Conservation (phyloP, 192 early-diverging fungal genomes). For the Glomus cerebriforme region DNA sequence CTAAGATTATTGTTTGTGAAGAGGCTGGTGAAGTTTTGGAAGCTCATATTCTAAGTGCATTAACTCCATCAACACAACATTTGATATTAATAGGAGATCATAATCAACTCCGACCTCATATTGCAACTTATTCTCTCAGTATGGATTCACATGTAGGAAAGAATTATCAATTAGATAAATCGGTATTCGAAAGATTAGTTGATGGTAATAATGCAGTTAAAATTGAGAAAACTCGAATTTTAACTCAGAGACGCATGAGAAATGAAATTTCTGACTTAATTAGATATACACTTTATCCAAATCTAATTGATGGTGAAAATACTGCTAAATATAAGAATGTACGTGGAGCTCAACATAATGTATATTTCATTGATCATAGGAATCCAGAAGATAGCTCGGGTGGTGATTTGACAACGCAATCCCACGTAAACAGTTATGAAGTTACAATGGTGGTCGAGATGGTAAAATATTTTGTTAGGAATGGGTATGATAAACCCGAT, state of each 20-base stretch:
- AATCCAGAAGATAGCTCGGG: constrained; percentile 42
- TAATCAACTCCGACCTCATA: constrained; percentile 26
- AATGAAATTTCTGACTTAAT: constrained; percentile 53
- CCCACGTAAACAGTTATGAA: constrained; percentile 50
- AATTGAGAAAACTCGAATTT: constrained; percentile 2
- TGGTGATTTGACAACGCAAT: constrained; percentile 47
- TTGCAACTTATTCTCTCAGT: constrained; percentile 10
- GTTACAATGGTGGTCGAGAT: constrained; percentile 52
- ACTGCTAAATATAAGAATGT: constrained; percentile 39
- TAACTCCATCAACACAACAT: constrained; percentile 52
- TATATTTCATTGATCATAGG: constrained; percentile 54
- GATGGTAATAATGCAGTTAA: constrained; percentile 11
- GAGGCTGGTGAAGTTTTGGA: constrained; percentile 63
- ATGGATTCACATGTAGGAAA: constrained; percentile 42
- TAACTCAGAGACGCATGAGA: constrained; percentile 54
- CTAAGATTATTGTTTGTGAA: constrained; percentile 57
- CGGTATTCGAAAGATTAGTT: constrained; percentile 51
- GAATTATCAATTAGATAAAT: constrained; percentile 46
- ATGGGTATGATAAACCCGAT: constrained; percentile 47
- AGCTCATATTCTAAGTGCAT: constrained; percentile 53
- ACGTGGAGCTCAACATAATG: constrained; percentile 43
- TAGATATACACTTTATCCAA: constrained; percentile 47
- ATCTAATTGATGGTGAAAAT: constrained; percentile 42
- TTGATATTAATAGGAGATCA: constrained; percentile 59
- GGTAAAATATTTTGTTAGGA: constrained; percentile 49